Evolutionary conservation across 176 grass and related monocot species (phyloP), one percentile per base, ranked within the genome.

Genomic region (Carex pumila): DNA sequence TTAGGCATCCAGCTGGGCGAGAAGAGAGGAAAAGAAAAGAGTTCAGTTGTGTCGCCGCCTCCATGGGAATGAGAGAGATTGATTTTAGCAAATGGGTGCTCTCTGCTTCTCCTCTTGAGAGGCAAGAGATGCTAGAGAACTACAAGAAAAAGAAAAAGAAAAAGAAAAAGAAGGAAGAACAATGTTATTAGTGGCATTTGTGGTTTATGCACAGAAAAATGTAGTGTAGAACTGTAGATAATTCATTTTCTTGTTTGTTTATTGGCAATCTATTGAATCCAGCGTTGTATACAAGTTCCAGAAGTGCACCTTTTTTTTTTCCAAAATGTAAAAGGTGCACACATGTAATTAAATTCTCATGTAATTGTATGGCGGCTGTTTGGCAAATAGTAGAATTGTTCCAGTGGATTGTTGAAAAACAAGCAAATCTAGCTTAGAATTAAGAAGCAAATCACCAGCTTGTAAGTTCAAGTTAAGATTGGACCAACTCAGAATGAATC

Each of bases 61-160:
- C 45, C 60, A 86, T 91, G 91, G 88, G 83, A 65, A 98, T 98
- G 95, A 86, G 60, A 56, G 89, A 93, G 39, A 82, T 94, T 45
- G 89, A 93, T 70, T 98, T 94, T 71, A 94, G 95, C 85, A 94
- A 86, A 74, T 94, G 92, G 92, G 56, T 98, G 71, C 89, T 98
- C 21, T 86, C 86, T 14, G 89, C 86, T 43, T 91, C 92, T 69
- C 89, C 87, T 56, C 13, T 37, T 14, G 81, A 94, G 74, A 85
- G 80, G 76, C 56, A 81, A 0, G 86, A 93, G 84, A 81, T 89
- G 43, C 59, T 98, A 73, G 61, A 90, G 57, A 85, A 80, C 77
- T 94, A 90, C 61, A 94, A 85, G 90, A 93, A 84, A 61, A 94
- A 89, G 58, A 91, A 91, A 56, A 94, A 89, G 58, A 91, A 91